Evolutionary conservation across 2,329 filamentous ascomycete genomes (phyloP).

Genomic region (Madurella mycetomatis): DNA sequence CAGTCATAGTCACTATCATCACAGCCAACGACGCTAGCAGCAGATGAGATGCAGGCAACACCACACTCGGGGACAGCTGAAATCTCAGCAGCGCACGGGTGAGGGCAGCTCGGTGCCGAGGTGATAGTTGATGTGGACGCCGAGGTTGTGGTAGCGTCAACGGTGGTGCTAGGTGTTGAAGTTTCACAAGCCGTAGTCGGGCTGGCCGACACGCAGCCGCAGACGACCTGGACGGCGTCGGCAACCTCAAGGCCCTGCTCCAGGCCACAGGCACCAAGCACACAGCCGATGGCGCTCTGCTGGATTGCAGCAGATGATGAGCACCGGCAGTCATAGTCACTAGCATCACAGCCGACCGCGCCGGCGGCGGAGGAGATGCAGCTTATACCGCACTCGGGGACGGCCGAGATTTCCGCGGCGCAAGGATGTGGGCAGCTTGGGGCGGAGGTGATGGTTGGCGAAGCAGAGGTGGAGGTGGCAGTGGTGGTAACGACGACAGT

Average conservation of each 20-base stretch:
- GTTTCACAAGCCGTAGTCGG: too few species aligned
- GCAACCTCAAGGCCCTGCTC: not conserved
- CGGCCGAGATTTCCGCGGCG: not conserved
- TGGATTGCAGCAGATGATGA: slow-evolving; percentile 9
- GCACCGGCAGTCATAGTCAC: slow-evolving; percentile 12
- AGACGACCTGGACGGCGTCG: not conserved
- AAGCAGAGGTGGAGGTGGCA: not conserved
- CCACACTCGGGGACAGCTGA: slow-evolving; percentile 7
- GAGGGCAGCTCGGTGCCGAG: not conserved
- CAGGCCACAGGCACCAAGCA: slow-evolving; percentile 7
- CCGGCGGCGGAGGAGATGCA: slow-evolving; percentile 11
- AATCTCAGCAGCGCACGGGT: not conserved
- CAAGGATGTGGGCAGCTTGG: slow-evolving; percentile 1
- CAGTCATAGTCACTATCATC: slow-evolving; percentile 1
- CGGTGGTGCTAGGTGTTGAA: too few species aligned
- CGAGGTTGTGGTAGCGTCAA: not conserved
- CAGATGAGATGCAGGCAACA: slow-evolving; percentile 6
- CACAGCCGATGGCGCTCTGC: slow-evolving; percentile 2
- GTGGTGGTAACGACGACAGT: too few species aligned
- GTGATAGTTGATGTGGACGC: not conserved
- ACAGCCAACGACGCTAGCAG: slow-evolving; percentile 10
- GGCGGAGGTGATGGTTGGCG: not conserved
- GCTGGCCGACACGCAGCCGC: not conserved
- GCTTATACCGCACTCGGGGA: slow-evolving; percentile 4
- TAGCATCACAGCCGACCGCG: slow-evolving; percentile 5